Percentiles rank a stretch among this genome's conserved stretches.
Evolutionary conservation across 2,329 filamentous ascomycete genomes (phyloP).

Genomic region (Aspergillus persii): DNA sequence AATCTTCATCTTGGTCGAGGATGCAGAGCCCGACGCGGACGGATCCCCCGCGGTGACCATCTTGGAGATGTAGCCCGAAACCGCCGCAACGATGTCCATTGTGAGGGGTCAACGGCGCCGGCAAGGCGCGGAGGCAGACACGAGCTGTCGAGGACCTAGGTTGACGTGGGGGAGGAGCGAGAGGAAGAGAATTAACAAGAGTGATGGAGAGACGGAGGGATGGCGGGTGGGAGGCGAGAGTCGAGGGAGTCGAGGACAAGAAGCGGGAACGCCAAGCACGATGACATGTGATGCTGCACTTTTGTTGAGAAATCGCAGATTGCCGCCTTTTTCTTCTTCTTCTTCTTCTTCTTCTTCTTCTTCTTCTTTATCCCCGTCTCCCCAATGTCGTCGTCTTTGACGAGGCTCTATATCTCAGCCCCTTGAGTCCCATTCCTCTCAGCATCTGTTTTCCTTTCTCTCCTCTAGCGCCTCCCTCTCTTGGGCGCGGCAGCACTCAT

Average conservation of each 20-base stretch:
- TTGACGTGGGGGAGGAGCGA: background rate
- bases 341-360: background rate
- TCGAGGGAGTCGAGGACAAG: background rate
- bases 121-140: background rate
- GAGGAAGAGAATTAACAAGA: background rate
- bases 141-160: background rate
- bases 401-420: background rate
- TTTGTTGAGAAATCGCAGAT: background rate
- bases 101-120: constrained; percentile 26
- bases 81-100: constrained; percentile 93
- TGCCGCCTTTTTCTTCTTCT: background rate
- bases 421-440: background rate
- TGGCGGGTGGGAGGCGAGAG: background rate
- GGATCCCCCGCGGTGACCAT: constrained; percentile 82
- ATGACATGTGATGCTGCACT: constrained; percentile 1
- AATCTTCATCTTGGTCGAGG: constrained; percentile 95
- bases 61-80: constrained; percentile 93
- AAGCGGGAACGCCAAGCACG: constrained; percentile 6
- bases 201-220: background rate
- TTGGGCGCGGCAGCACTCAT: constrained; percentile 9
- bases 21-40: constrained; percentile 55
- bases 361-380: background rate
- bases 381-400: background rate
- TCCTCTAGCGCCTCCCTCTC: constrained; percentile 1
- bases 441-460: constrained; percentile 6